These are phyloP conservation scores for Fusarium sp. DNA, from an alignment of 2,329 filamentous ascomycete species.

Conservation along the genomic window DNA sequence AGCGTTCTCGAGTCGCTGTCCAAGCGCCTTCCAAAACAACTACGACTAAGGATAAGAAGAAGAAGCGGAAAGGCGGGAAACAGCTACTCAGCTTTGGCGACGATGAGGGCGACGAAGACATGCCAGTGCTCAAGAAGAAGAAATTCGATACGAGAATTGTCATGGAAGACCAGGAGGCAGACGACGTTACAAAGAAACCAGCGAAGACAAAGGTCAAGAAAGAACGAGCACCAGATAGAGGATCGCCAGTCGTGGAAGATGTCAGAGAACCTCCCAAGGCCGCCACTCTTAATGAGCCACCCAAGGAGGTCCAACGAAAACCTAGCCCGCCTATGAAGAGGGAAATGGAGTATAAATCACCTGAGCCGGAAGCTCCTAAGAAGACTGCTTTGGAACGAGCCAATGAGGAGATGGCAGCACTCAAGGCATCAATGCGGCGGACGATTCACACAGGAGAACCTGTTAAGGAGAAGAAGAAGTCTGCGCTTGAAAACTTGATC, in stretches of 20 bases:
- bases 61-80: conserved; percentile 83
- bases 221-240: conserved; percentile 46
- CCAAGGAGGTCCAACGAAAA: conserved; percentile 26
- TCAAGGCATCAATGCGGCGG: conserved; percentile 87
- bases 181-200: conserved; percentile 50
- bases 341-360: conserved; percentile 38
- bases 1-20: conserved; percentile 71
- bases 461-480: conserved; percentile 73
- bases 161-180: conserved; percentile 64
- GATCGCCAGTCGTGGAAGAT: conserved; percentile 33
- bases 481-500: conserved; percentile 80
- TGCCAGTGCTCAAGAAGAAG: conserved; percentile 78
- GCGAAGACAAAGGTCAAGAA: conserved; percentile 52
- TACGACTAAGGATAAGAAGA: conserved; percentile 70
- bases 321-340: conserved; percentile 31
- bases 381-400: conserved; percentile 76
- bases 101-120: conserved; percentile 69
- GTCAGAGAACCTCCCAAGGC: conserved; percentile 10
- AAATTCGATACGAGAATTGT: conserved; percentile 86
- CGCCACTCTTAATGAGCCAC: conserved; percentile 5
- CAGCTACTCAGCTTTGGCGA: conserved; percentile 85
- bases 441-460: conserved; percentile 65
- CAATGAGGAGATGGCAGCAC: conserved; percentile 84
- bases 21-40: conserved; percentile 58
- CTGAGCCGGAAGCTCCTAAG: conserved; percentile 51